These are phyloP conservation scores for Aspergillus floridensis DNA, from an alignment of 2,329 filamentous ascomycete species.

Conservation along the genomic window DNA sequence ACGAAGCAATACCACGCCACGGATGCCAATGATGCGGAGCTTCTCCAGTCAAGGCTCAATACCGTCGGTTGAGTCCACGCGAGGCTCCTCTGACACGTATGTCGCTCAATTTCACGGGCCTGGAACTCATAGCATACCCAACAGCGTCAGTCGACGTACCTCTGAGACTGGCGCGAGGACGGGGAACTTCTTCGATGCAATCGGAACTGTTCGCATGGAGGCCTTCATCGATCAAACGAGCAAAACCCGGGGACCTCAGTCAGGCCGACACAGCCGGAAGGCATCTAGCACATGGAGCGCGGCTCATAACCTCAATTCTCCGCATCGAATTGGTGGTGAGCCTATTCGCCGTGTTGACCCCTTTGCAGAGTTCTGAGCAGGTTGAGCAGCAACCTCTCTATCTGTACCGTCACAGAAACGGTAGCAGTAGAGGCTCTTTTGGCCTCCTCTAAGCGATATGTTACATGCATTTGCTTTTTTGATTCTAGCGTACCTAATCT, in stretches of 20 bases:
- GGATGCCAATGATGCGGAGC: constrained; percentile 68
- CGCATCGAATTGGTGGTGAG: constrained; percentile 33
- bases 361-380: constrained; percentile 44
- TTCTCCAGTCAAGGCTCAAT: constrained; percentile 58
- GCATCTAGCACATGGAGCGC: constrained; percentile 35
- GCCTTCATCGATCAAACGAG: constrained; percentile 72
- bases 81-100: constrained; percentile 59
- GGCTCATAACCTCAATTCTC: constrained; percentile 34
- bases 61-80: constrained; percentile 30
- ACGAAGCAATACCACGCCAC: constrained; percentile 82
- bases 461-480: neutral
- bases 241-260: constrained; percentile 21
- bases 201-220: constrained; percentile 94
- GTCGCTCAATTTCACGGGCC: constrained; percentile 31
- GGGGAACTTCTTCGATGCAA: constrained; percentile 74
- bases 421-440: neutral
- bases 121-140: constrained; percentile 35
- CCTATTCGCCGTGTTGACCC: constrained; percentile 45
- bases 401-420: neutral
- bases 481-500: neutral
- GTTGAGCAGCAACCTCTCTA: neutral
- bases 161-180: constrained; percentile 50
- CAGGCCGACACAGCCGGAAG: constrained; percentile 28
- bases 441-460: neutral
- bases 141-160: constrained; percentile 52